phyloP scores from a whole-genome alignment of 2,329 filamentous ascomycete species.

The Beauveria bassiana region DNA sequence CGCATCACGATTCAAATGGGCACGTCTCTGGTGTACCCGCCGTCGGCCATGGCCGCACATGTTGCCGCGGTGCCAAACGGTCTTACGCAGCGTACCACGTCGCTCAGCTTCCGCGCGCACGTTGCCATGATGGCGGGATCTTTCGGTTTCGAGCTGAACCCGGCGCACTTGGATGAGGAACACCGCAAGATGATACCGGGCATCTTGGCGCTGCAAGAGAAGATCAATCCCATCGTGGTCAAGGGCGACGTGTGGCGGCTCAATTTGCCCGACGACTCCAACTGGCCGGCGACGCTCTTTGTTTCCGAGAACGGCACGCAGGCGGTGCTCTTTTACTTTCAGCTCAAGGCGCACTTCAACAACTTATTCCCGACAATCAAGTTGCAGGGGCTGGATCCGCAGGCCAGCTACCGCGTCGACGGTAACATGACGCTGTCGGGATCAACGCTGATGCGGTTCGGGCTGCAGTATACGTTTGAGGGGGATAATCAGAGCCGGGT shows the following conservation, averaged over 20 bases:
- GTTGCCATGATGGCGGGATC: conserved; percentile 63
- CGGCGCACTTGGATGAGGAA: conserved; percentile 38
- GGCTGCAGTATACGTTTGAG: conserved; percentile 44
- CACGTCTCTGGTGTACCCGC: conserved; percentile 54
- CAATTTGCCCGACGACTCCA: conserved; percentile 47
- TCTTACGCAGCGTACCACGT: conserved; percentile 45
- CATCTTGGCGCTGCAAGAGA: conserved; percentile 46
- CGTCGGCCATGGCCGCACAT: conserved; percentile 58
- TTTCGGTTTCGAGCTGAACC: conserved; percentile 58
- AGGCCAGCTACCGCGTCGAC: conserved; percentile 44
- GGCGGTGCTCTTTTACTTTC: conserved; percentile 53
- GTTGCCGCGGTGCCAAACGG: conserved; percentile 54
- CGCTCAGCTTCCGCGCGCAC: conserved; percentile 53
- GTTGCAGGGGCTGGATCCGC: conserved; percentile 48
- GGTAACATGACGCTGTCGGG: conserved; percentile 47
- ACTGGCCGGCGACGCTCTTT: conserved; percentile 56
- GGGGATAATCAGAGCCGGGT: conserved; percentile 51
- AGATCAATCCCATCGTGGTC: conserved; percentile 52
- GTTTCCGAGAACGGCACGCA: conserved; percentile 41
- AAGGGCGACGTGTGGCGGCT: conserved; percentile 53
- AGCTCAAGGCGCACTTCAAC: conserved; percentile 44
- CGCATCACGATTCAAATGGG: conserved; percentile 57
- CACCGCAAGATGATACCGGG: conserved; percentile 46
- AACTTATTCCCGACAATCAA: conserved; percentile 45
- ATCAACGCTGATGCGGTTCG: conserved; percentile 54